Base-by-base conservation (phyloP, 257 asterid species). In the Solanum lignicaule region DNA sequence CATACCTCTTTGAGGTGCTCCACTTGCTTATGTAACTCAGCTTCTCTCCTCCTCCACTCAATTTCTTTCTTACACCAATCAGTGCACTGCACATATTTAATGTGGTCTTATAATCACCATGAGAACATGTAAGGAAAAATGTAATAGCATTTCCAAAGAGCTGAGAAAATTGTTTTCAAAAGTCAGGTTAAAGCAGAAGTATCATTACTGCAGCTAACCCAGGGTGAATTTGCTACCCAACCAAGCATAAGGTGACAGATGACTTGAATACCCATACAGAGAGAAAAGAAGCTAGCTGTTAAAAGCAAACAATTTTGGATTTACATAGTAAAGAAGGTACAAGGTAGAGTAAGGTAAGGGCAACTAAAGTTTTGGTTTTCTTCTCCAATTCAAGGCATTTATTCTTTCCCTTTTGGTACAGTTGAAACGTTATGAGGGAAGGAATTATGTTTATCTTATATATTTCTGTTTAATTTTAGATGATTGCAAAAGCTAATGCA, bases 41-140 rank as follows among this genome's bases (percentile, higher is more conserved):
- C 90, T 91, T 94, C 98, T 90, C 86, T 93, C 90, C 91, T 93
- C 93, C 89, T 92, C 96, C 95, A 97, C 69, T 91, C 92, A n/a
- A 66, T 86, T 92, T 94, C 97, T 91, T 93, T 94, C 90, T 89
- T 91, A 62, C 90, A 89, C 94, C 94, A 94, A 9, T 92, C 94
- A 23, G 87, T 90, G 35, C 87, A 89, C 98, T 96, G 93, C 91
- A 86, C 43, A 31, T 18, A 48, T 82, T 48, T 31, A 82, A 82
- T 48, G 35, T 29, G 1, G 29, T 81, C 69, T 81, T 16, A 82
- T 29, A 48, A 82, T 82, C 86, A 82, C 46, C 69, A 82, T 52
- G 71, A 82, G 86, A 82, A 31, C 43, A 82, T 82, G 69, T 25
- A 65, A 87, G 85, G 85, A 48, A 84, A 62, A 76, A 38, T n/a